Evolutionary conservation across 2,329 filamentous ascomycete species (phyloP).

Genomic region (Xylariaceae sp.): DNA sequence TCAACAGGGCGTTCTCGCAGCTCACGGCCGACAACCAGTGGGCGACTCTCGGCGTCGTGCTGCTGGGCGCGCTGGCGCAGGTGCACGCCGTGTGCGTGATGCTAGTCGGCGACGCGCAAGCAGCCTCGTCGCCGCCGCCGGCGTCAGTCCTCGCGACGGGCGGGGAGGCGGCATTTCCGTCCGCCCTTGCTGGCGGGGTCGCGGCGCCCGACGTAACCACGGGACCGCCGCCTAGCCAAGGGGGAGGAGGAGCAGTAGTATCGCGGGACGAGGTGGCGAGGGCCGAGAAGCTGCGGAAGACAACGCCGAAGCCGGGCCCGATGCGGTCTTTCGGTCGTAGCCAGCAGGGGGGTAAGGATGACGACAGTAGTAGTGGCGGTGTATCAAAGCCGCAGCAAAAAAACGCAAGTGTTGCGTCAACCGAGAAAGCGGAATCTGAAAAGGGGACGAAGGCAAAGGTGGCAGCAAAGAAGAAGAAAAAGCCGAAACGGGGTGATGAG

Average conservation of each 20-base stretch:
- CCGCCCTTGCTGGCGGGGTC: no score
- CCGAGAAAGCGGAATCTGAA: background rate
- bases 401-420: slow-evolving; percentile 27
- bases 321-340: background rate
- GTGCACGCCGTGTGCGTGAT: slow-evolving; percentile 50
- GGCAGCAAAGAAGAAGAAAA: slow-evolving; percentile 43
- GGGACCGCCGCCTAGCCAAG: background rate
- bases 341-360: background rate
- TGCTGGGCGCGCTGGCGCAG: slow-evolving; percentile 66
- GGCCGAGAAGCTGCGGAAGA: slow-evolving; percentile 14
- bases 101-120: slow-evolving; percentile 34
- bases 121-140: background rate
- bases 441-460: slow-evolving; percentile 8
- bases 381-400: slow-evolving; percentile 37
- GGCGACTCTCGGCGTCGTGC: slow-evolving; percentile 68
- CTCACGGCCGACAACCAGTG: slow-evolving; percentile 74
- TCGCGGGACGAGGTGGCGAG: slow-evolving; percentile 35
- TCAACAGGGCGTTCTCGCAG: slow-evolving; percentile 67
- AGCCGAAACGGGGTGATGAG: slow-evolving; percentile 64
- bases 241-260: slow-evolving; percentile 20
- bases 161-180: no score
- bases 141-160: background rate
- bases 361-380: background rate
- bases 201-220: no score
- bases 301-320: background rate